Conservation (phyloP, 2,329 filamentous ascomycete genomes). For the Aspergillus sergii region DNA sequence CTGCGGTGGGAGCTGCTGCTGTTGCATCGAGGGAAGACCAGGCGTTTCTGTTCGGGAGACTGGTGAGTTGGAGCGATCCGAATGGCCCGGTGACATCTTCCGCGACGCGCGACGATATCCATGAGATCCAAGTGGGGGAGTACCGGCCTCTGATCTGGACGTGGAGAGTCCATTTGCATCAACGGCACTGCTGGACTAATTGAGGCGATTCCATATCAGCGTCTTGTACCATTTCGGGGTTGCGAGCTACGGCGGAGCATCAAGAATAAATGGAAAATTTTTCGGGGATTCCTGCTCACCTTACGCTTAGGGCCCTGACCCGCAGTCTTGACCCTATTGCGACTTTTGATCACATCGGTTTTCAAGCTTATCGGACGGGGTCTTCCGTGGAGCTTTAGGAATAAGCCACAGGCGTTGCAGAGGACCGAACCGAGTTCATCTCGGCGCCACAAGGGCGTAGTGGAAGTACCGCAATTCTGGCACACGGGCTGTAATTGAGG, state of each 20-base stretch:
- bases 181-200: slow-evolving; percentile 45
- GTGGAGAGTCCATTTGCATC: slow-evolving; percentile 62
- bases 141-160: slow-evolving; percentile 58
- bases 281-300: slow-evolving; percentile 53
- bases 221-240: slow-evolving; percentile 20
- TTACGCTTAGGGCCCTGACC: slow-evolving; percentile 80
- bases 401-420: slow-evolving; percentile 97
- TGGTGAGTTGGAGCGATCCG: slow-evolving; percentile 75
- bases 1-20: slow-evolving; percentile 61
- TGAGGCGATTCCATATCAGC: slow-evolving; percentile 25
- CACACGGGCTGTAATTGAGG: slow-evolving; percentile 85
- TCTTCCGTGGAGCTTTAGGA: slow-evolving; percentile 93
- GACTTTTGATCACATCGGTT: slow-evolving; percentile 99
- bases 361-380: slow-evolving; percentile 94
- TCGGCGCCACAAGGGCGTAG: slow-evolving; percentile 94
- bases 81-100: slow-evolving; percentile 71
- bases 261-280: slow-evolving; percentile 24
- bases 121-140: slow-evolving; percentile 58
- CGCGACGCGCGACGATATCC: slow-evolving; percentile 68
- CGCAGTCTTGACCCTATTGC: slow-evolving; percentile 93
- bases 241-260: slow-evolving; percentile 10
- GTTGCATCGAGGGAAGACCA: slow-evolving; percentile 53
- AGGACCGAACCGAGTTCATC: slow-evolving; percentile 95
- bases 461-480: slow-evolving; percentile 94
- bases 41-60: slow-evolving; percentile 80